Evolutionary conservation across 2,329 filamentous ascomycete species (phyloP), one percentile per base, ranked within the genome.

Genomic region (Paecilomyces sp.): DNA sequence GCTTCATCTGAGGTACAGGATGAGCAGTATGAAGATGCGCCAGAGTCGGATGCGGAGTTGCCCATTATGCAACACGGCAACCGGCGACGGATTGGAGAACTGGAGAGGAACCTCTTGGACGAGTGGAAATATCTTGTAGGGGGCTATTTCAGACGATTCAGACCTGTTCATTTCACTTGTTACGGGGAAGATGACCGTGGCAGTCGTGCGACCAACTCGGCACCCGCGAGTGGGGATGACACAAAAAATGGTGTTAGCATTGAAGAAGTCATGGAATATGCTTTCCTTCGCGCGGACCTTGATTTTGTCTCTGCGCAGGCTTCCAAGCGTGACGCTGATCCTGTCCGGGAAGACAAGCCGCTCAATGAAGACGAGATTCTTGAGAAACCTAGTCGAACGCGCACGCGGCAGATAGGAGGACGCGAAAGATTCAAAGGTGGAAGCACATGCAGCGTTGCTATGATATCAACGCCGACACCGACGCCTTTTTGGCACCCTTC

Each of bases 401-500:
- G 72, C 11, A 71, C 74, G 25, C 58, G 68, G 53, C 71, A 70
- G 28, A 93, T 96, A 62, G 91, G 91, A 30, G 90, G 90, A 18
- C 76, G 82, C 2, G 86, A 82, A 30, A 88, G 91, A 61, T 97
- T 97, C 80, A 90, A 92, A 70, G 94, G 94, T 61, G 94, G 94
- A 60, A 96, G 92, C 57, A 99, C 94, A 1, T 92, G 91, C 51
- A 96, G 91, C 18, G 80, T 97, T 18, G 92, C 88, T 1, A 83
- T 99, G 70, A 91, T 99, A 59, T 96, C 92, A 0, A 97, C 94
- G 0, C 92, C 93, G 0, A 95, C 91, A 0, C 88, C 92, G 0
- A 89, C 89, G 0, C 94, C 94, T 0, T 99, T 96, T 76, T 99
- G 94, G 94, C 91, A 97, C 68, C 94, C 94, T 0, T 85, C 87